Percentiles rank a stretch among this genome's conserved stretches.
Conservation (phyloP, 2,329 filamentous ascomycete species). For the Didymosphaeria variabile region DNA sequence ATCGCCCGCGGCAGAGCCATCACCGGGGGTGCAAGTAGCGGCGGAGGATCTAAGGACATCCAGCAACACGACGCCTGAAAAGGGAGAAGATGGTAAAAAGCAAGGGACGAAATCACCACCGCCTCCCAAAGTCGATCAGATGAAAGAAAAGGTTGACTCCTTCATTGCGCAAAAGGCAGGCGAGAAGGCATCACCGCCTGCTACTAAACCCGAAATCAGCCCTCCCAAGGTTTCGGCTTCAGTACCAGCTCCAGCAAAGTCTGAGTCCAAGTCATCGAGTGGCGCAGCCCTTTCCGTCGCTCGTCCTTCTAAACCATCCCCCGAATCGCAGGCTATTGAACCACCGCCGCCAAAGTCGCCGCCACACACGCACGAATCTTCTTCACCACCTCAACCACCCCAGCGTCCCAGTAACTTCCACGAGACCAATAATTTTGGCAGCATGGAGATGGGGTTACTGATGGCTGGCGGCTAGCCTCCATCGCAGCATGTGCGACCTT, state of each 20-base stretch:
- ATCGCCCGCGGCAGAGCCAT: background rate
- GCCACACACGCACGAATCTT: background rate
- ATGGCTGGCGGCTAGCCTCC: background rate
- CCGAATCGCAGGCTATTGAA: background rate
- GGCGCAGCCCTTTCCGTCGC: too few relatives aligned
- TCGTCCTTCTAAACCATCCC: background rate
- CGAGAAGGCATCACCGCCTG: background rate
- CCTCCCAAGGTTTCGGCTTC: too few relatives aligned
- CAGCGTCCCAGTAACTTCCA: too few relatives aligned
- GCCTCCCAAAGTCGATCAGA: background rate
- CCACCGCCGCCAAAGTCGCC: background rate
- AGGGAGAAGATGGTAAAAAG: background rate
- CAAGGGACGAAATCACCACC: background rate
- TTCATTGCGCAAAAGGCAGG: background rate
- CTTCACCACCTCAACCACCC: background rate
- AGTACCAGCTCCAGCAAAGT: too few relatives aligned
- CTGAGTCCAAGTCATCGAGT: too few relatives aligned
- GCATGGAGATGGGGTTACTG: slow-evolving; percentile 1
- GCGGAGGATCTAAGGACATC: background rate
- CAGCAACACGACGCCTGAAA: background rate
- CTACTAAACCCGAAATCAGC: too few relatives aligned
- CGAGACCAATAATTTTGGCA: background rate
- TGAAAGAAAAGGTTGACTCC: background rate
- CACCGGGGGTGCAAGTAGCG: background rate
- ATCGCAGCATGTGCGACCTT: background rate